Percentiles rank a stretch among this genome's conserved stretches.
These are phyloP conservation scores for Cyberlindnera veronae DNA, from an alignment of 805 yeast species.

Conservation along the genomic window DNA sequence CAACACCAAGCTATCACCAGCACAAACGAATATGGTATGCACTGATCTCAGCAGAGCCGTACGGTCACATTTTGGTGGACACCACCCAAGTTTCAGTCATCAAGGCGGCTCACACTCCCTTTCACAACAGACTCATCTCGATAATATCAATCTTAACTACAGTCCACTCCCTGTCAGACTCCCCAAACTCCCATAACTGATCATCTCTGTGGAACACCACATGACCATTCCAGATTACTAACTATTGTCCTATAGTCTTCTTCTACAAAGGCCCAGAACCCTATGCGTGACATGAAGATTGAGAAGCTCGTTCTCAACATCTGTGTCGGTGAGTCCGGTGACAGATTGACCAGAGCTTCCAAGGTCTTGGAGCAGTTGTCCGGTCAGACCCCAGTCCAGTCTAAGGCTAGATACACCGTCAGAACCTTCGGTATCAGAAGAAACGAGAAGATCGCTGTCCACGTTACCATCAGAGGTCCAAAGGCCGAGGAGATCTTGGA, in stretches of 20 bases:
- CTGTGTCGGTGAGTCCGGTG: constrained; percentile 99
- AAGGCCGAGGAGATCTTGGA: constrained; percentile 99
- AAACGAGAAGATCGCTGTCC: constrained; percentile 99
- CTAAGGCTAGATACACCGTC: constrained; percentile 99
- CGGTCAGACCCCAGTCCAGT: constrained; percentile 99
- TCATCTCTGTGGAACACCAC: no score
- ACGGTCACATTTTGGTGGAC: no score
- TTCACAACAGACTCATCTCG: no score
- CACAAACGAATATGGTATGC: no score
- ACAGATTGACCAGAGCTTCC: constrained; percentile 99
- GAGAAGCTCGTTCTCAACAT: constrained; percentile 99
- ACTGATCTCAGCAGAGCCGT: no score
- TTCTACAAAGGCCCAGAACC: constrained; percentile 78
- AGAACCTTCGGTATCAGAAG: constrained; percentile 99
- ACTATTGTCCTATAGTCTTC: constrained; percentile 35
- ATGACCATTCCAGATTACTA: no score
- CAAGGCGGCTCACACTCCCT: no score
- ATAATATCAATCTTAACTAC: no score
- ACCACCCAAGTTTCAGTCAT: no score
- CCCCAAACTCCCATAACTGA: neutral
- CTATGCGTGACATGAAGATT: constrained; percentile 98
- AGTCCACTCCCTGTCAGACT: neutral
- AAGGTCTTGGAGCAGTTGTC: constrained; percentile 99
- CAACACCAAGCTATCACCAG: no score
- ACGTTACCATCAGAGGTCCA: constrained; percentile 99